Evolutionary conservation across 192 early-diverging fungal genomes (phyloP), one percentile per base, ranked within the genome.

Genomic region (Coemansia sp.): DNA sequence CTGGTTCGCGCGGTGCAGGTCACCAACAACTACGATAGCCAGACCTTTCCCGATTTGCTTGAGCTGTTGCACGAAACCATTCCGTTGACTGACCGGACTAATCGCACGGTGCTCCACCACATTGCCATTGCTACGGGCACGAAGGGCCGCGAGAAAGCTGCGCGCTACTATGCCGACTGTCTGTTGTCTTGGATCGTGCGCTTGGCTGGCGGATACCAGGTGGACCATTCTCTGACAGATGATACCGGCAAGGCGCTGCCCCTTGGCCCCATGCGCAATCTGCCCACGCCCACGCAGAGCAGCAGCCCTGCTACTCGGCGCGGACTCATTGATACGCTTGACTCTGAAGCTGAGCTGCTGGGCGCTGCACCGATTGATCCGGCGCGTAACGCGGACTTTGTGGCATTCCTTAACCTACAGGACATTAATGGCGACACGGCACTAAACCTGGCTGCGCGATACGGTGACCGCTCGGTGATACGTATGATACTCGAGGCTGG

Each of bases 61-160:
- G 88, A 91, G 47, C 69, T 93, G 16, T 82, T 99, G 5, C 87
- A 91, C 65, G 88, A 90, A 55, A 89, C 90, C 2, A 90, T 97
- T 44, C 88, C 87, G 36, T 78, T 90, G 39, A 85, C 88, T 6
- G 97, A 99, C 84, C 86, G 88, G 66, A 84, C 88, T 60, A 86
- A 90, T 67, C 92, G 94, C 68, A 97, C 93, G 0, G 92, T 98
- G 5, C 87, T 99, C 31, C 97, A 99, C 72, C 97, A 99, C 71
- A 90, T 97, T 20, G 90, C 92, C 0, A 71, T 87, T 1, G 90
- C 90, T 1, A 89, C 94, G 6, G 89, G 87, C 5, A 83, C 86
- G 65, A 87, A 91, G 33, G 92, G 90, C 10, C 88, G 93, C 27
- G 86, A 89, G 1, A 81, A 87, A 65, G 91, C 95, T 3, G 89